Evolutionary conservation across 495 filamentous ascomycete genomes (phyloP), one percentile per base, ranked within the genome.

Genomic region (Xylaria curta): DNA sequence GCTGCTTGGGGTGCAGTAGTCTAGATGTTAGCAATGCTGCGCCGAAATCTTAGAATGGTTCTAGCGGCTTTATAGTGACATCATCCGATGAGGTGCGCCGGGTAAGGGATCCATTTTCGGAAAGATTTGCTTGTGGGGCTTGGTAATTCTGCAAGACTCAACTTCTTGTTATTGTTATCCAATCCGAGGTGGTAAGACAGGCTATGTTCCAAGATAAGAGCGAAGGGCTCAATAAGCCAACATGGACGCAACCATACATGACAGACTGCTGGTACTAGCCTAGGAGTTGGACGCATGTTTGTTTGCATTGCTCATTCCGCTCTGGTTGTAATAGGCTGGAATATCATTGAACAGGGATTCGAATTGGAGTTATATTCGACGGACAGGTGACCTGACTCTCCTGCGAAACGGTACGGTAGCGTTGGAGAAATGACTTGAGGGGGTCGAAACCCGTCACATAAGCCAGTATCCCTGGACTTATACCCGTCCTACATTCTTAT

Each of bases 331-430:
- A 66, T 53, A 51, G 47, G 63, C 44, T 46, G 31, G 46, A 66
- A 53, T 51, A 31, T n/a, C 28, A 28, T n/a, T 3, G 46, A 26
- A 28, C 64, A 53, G 64, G 17, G 47, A 54, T 33, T 49, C 28
- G 42, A 66, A 47, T 31, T 36, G 31, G 63, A 65, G 63, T 36
- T 13, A n/a, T 40, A 40, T 31, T 40, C 26, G 47, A n/a, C 12
- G 24, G 21, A 53, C 59, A 63, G 46, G 59, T 70, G 68, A 70
- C 68, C 17, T 8, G 56, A 12, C 26, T 38, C 36, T 51, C 46
- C 58, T 70, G 58, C 59, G 68, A 24, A 62, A 70, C 40, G 9
- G 42, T 21, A 36, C 26, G 9, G 42, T 21, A 36, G 19, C 54
- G 19, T 36, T 56, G 58, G 58, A 60, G 58, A 60, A 38, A 56